A percentile compares a stretch with the other conserved stretches of the same genome.
Conservation (phyloP, 225 moss, liverwort and hornwort genomes). For the Polytrichum formosum region DNA sequence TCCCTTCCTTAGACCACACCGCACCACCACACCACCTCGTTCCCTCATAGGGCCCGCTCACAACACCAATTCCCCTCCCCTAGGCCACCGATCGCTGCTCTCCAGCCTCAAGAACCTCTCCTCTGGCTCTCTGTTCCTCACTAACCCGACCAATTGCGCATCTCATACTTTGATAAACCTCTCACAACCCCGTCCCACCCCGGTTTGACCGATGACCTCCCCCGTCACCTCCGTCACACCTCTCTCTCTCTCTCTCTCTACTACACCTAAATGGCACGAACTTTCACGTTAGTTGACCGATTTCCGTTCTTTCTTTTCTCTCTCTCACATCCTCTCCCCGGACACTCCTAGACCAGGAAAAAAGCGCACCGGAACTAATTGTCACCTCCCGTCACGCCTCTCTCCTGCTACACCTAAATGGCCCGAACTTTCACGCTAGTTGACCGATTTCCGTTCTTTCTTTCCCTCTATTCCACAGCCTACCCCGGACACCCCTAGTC, state of each 20-base stretch:
- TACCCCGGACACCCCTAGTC: too few relatives aligned
- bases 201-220: not conserved
- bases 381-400: not conserved
- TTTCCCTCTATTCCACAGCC: not conserved
- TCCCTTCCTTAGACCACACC: too few relatives aligned
- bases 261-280: not conserved
- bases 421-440: not conserved
- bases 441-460: slow-evolving; percentile 4
- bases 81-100: not conserved
- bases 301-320: not conserved
- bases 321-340: not conserved
- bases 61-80: too few relatives aligned
- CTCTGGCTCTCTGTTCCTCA: not conserved
- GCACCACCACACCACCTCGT: too few relatives aligned
- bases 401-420: not conserved
- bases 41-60: too few relatives aligned
- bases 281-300: slow-evolving; percentile 1
- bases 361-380: not conserved
- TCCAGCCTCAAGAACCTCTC: not conserved
- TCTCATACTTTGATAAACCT: not conserved
- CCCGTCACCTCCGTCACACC: not conserved
- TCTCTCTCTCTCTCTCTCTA: too few relatives aligned
- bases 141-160: not conserved
- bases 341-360: too few relatives aligned
- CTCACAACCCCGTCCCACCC: not conserved